A percentile compares a stretch with the other conserved stretches of the same genome.
phyloP scores from a whole-genome alignment of 2,329 filamentous ascomycete species.

The Ophiostoma sp. region DNA sequence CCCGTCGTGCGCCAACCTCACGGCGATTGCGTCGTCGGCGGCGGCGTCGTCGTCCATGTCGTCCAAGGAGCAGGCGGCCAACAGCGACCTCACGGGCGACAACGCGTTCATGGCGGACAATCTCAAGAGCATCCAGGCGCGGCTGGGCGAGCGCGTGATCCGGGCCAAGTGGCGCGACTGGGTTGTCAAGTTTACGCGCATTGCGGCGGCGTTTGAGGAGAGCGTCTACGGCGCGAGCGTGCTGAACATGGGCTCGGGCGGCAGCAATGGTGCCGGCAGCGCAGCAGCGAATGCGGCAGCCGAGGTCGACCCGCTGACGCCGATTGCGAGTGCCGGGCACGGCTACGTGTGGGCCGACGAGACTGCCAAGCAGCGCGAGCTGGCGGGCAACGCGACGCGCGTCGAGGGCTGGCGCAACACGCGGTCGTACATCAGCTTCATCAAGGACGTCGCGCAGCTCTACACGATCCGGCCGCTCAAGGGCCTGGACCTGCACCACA shows the following conservation, averaged over 20 bases:
- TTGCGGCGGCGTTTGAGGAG: constrained; percentile 92
- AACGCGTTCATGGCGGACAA: constrained; percentile 84
- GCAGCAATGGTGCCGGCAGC: constrained; percentile 10
- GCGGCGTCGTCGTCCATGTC: constrained; percentile 33
- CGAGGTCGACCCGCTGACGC: constrained; percentile 51
- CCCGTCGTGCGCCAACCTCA: constrained; percentile 48
- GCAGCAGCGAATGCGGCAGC: constrained; percentile 31
- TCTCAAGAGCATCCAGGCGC: constrained; percentile 71
- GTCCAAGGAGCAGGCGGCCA: constrained; percentile 28
- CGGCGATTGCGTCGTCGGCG: constrained; percentile 38
- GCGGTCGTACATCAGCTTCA: constrained; percentile 89
- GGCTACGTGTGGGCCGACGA: constrained; percentile 95
- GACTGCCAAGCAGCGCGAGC: constrained; percentile 69
- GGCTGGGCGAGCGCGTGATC: constrained; percentile 84
- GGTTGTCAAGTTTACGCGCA: constrained; percentile 87
- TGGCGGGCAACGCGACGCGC: constrained; percentile 83
- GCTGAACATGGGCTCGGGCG: constrained; percentile 59
- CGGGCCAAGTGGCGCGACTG: constrained; percentile 90
- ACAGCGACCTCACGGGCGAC: constrained; percentile 73
- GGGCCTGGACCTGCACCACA: constrained; percentile 80
- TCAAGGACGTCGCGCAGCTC: constrained; percentile 67
- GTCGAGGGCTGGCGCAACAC: constrained; percentile 98
- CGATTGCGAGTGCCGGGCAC: constrained; percentile 51
- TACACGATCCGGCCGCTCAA: constrained; percentile 64
- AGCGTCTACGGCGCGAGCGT: constrained; percentile 89